Percentiles rank a stretch among this genome's conserved stretches.
Evolutionary conservation across 2,329 filamentous ascomycete genomes (phyloP).

Genomic region (Daldinia sp.): DNA sequence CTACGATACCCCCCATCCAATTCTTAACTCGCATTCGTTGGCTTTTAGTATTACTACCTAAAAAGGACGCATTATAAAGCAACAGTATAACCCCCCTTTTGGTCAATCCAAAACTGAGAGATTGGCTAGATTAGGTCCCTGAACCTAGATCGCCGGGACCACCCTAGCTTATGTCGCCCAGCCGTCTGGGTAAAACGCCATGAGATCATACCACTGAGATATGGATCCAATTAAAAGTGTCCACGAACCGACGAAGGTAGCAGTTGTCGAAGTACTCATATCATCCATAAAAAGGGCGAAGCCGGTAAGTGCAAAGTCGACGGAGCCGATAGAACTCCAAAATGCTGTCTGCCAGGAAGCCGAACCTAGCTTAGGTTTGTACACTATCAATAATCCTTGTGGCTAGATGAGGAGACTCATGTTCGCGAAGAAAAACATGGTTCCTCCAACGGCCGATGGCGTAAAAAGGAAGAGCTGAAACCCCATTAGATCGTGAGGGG

Average conservation of each 20-base stretch:
- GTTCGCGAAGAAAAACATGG: conserved; percentile 8
- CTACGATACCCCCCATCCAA: neutral
- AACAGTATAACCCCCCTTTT: neutral
- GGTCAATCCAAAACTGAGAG: neutral
- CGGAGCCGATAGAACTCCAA: conserved; percentile 25
- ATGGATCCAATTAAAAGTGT: conserved; percentile 31
- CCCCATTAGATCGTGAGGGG: neutral
- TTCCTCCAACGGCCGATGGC: conserved; percentile 21
- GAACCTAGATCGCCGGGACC: neutral
- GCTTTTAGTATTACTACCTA: neutral
- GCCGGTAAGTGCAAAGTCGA: conserved; percentile 27
- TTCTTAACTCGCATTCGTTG: neutral
- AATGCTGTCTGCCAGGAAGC: conserved; percentile 29
- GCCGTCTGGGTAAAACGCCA: conserved; percentile 33
- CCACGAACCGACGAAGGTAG: conserved; percentile 21
- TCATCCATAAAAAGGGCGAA: conserved; percentile 17
- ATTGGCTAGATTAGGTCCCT: neutral
- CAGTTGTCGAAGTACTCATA: neutral
- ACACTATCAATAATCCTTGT: conserved; percentile 30
- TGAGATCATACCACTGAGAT: conserved; percentile 35
- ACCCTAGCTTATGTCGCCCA: conserved; percentile 8
- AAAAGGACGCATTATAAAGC: neutral
- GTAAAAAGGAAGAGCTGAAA: conserved; percentile 14
- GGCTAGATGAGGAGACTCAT: neutral
- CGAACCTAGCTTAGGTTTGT: conserved; percentile 21